These are phyloP conservation scores for Wickerhamiella musiphila DNA, from an alignment of 805 yeast genomes.

Conservation along the genomic window DNA sequence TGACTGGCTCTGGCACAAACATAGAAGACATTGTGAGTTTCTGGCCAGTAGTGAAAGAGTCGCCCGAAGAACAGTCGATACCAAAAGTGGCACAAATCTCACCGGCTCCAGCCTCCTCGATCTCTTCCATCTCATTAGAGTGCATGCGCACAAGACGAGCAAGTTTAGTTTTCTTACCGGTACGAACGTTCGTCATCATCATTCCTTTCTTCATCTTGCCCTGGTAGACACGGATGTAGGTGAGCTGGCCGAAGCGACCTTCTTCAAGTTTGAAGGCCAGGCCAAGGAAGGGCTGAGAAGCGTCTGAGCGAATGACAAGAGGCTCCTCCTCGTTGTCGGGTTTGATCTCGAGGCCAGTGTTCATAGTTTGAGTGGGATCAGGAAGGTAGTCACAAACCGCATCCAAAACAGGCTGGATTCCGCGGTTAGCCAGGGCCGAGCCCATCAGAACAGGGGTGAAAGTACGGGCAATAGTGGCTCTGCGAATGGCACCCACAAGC, in stretches of 20 bases:
- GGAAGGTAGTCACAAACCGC: conserved; percentile 94
- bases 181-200: conserved; percentile 72
- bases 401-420: conserved; percentile 88
- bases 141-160: conserved; percentile 96
- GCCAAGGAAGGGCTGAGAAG: conserved; percentile 72
- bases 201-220: conserved; percentile 85
- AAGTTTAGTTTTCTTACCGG: conserved; percentile 85
- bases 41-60: conserved; percentile 80
- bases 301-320: conserved; percentile 56
- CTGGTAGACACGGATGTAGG: conserved; percentile 93
- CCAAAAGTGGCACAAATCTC: conserved; percentile 99
- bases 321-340: conserved; percentile 40
- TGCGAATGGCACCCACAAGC: conserved; percentile 76
- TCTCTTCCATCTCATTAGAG: conserved; percentile 97
- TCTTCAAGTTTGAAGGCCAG: conserved; percentile 98
- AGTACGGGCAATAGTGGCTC: conserved; percentile 85
- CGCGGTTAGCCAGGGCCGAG: conserved; percentile 91
- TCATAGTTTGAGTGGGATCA: conserved; percentile 81
- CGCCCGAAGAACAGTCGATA: conserved; percentile 97
- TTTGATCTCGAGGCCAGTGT: conserved; percentile 65
- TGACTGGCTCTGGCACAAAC: conserved; percentile 98
- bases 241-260: conserved; percentile 94
- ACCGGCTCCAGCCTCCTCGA: conserved; percentile 88
- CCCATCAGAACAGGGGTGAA: conserved; percentile 99
- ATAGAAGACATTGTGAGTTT: conserved; percentile 87